Evolutionary conservation across 495 filamentous ascomycete genomes (phyloP), one percentile per base, ranked within the genome.

Genomic region (Aspergillus heteromorphus): DNA sequence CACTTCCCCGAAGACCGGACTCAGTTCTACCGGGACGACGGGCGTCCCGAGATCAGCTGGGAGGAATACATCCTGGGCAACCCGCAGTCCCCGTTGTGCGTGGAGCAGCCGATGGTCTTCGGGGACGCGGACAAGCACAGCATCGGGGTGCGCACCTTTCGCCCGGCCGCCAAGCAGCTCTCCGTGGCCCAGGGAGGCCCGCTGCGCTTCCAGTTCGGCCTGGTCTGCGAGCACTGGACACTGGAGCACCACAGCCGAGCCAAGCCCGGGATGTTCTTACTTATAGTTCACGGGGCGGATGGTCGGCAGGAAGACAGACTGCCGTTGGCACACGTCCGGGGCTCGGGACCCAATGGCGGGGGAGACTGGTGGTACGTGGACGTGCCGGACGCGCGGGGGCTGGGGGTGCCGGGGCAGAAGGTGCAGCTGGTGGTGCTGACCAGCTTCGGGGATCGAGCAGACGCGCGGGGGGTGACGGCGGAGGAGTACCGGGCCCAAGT

Each of bases 151-250:
- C 70, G 68, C 1, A 83, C 78, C 2, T 82, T 92, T 61, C 71
- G 71, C 43, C 91, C 91, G 0, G 61, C 66, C 5, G 61, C 65
- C 31, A 82, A 82, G 55, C 63, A 72, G 7, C 81, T 96, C 45
- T 71, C 76, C 4, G 72, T 90, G 14, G 62, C 67, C 71, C 64
- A 72, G 17, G 57, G 63, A 3, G 70, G 77, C 9, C 74, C 83
- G 34, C 63, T 85, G n/a, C 79, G 88, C 13, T 95, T 96, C 70
- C 85, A 86, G 58, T 91, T 95, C 60, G 73, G 74, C 9, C 82
- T 86, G 53, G 58, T 86, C 18, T 96, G 91, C 63, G 76, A 79
- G 63, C 91, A 96, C 60, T 96, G 89, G 89, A 80, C 80, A 40
- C 73, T 84, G 21, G 76, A 83, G 50, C 74, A 69, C 25, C 81